Conservation (phyloP, 257 asterid genomes). For the Solanum lycopersicoides region DNA sequence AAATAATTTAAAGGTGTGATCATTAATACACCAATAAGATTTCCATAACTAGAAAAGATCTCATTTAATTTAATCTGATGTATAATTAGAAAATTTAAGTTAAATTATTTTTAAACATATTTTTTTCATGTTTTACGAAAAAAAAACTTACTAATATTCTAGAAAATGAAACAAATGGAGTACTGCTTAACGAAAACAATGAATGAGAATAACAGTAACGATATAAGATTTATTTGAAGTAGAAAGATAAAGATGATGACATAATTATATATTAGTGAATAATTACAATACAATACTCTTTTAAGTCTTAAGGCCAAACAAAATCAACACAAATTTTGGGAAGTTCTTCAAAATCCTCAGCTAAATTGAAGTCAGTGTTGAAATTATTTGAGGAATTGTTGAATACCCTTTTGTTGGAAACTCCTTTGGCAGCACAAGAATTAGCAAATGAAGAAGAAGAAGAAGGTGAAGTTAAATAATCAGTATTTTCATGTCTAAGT, state of each 20-base stretch:
- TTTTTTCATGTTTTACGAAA: background rate
- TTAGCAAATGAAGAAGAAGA: background rate
- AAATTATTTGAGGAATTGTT: background rate
- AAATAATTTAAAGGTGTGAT: too few species aligned
- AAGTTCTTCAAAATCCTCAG: slow-evolving; percentile 5
- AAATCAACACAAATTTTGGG: slow-evolving; percentile 16
- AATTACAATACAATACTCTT: background rate
- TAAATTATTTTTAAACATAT: too few species aligned
- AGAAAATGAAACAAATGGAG: background rate
- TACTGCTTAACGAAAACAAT: background rate
- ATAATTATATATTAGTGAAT: background rate
- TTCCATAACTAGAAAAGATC: background rate
- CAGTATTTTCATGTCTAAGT: slow-evolving; percentile 32
- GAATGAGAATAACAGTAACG: background rate
- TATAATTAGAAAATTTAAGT: too few species aligned
- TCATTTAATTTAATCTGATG: background rate
- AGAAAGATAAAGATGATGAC: background rate
- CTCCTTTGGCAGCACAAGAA: background rate
- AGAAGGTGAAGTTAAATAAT: slow-evolving; percentile 9
- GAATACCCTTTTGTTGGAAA: background rate
- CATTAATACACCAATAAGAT: background rate
- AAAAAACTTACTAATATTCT: too few species aligned
- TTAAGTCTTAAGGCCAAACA: slow-evolving; percentile 13
- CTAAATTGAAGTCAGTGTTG: background rate
- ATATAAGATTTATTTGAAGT: background rate